A percentile compares a stretch with the other conserved stretches of the same genome.
phyloP scores from a whole-genome alignment of 1,284 basidiomycete genomes.

The Marasmius oreades region DNA sequence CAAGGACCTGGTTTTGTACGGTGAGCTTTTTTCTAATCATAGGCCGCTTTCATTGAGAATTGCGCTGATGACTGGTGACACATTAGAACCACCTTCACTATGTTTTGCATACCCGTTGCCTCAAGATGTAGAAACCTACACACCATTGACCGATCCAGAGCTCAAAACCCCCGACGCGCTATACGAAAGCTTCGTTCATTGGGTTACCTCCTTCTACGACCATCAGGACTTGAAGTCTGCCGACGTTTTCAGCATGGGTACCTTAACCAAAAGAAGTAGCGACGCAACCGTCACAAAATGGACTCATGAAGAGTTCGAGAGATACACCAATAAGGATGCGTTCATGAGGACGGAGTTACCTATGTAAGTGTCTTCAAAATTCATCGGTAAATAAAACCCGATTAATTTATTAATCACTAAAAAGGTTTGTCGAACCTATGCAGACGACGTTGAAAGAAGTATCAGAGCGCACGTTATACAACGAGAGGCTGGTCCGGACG shows the following conservation, averaged over 20 bases:
- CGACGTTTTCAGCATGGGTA: not conserved
- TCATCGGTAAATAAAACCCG: too few relatives aligned
- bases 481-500: too few relatives aligned
- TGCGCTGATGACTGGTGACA: too few relatives aligned
- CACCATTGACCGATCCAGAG: slow-evolving; percentile 19
- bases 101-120: slow-evolving; percentile 24
- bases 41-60: too few relatives aligned
- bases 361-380: too few relatives aligned
- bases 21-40: slow-evolving; percentile 12
- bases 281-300: too few relatives aligned
- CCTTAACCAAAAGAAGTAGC: not conserved
- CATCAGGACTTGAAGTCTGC: slow-evolving; percentile 3
- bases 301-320: not conserved
- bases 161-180: not conserved
- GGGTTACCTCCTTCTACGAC: slow-evolving; percentile 16
- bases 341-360: too few relatives aligned
- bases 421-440: too few relatives aligned
- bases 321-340: too few relatives aligned
- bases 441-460: too few relatives aligned
- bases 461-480: too few relatives aligned
- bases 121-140: slow-evolving; percentile 12
- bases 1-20: slow-evolving; percentile 27
- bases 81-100: slow-evolving; percentile 27
- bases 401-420: too few relatives aligned
- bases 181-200: slow-evolving; percentile 5